These are phyloP conservation scores for Coniochaeta sp. DNA, from an alignment of 2,329 filamentous ascomycete species.

Conservation along the genomic window DNA sequence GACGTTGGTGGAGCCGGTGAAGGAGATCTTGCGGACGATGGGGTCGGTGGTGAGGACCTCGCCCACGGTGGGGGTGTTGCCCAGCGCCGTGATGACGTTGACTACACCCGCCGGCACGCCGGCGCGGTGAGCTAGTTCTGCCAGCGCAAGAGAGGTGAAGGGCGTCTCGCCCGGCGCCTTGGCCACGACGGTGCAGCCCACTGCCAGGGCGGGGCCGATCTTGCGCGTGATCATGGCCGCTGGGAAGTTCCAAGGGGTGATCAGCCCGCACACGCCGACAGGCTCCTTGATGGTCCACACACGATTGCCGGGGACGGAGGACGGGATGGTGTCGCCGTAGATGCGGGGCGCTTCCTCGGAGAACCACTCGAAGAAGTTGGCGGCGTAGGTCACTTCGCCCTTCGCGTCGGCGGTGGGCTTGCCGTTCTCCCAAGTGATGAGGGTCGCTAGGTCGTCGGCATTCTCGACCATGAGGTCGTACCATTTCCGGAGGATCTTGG, in stretches of 20 bases:
- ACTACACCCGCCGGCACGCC: slow-evolving; percentile 87
- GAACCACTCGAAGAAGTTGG: slow-evolving; percentile 76
- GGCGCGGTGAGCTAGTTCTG: slow-evolving; percentile 77
- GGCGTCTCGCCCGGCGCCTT: slow-evolving; percentile 92
- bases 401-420: slow-evolving; percentile 72
- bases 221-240: slow-evolving; percentile 69
- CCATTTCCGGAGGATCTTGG: slow-evolving; percentile 70
- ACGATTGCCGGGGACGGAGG: slow-evolving; percentile 62
- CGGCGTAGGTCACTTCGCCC: slow-evolving; percentile 65
- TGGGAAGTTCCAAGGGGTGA: slow-evolving; percentile 87
- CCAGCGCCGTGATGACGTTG: slow-evolving; percentile 74
- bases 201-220: slow-evolving; percentile 69
- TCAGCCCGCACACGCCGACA: slow-evolving; percentile 73
- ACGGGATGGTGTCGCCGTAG: slow-evolving; percentile 69
- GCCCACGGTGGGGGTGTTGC: slow-evolving; percentile 76
- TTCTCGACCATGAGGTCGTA: slow-evolving; percentile 75
- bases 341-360: slow-evolving; percentile 67
- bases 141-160: slow-evolving; percentile 79
- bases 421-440: slow-evolving; percentile 88
- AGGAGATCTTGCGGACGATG: slow-evolving; percentile 81
- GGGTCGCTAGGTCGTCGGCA: slow-evolving; percentile 68
- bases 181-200: slow-evolving; percentile 89
- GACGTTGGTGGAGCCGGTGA: slow-evolving; percentile 72
- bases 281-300: slow-evolving; percentile 76
- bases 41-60: slow-evolving; percentile 68